phyloP scores from a whole-genome alignment of 2,329 filamentous ascomycete genomes.

The Elsinoe arachidis region DNA sequence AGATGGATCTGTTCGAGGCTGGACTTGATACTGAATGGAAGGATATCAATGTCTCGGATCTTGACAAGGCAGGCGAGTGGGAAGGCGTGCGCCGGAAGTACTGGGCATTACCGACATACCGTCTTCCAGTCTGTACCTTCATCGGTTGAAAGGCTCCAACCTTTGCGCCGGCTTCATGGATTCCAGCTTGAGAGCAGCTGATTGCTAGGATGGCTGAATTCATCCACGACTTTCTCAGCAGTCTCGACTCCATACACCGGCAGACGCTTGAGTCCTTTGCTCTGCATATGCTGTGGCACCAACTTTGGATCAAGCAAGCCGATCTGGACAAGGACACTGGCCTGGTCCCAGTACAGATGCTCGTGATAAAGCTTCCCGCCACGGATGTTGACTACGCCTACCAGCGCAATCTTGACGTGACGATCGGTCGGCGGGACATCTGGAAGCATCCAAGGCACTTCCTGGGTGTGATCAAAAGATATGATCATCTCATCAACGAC shows the following conservation, averaged over 20 bases:
- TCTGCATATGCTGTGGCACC: constrained; percentile 32
- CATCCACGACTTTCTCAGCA: constrained; percentile 35
- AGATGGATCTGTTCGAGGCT: constrained; percentile 82
- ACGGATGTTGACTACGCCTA: constrained; percentile 47
- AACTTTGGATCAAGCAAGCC: constrained; percentile 48
- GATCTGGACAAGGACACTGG: constrained; percentile 48
- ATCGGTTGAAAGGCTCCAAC: constrained; percentile 45
- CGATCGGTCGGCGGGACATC: constrained; percentile 48
- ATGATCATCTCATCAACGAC: constrained; percentile 52
- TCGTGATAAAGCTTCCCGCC: constrained; percentile 47
- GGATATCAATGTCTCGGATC: constrained; percentile 62
- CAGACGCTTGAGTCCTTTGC: constrained; percentile 29
- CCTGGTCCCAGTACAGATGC: constrained; percentile 54
- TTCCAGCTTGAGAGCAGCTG: constrained; percentile 30
- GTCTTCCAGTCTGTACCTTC: constrained; percentile 65
- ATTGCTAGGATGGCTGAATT: constrained; percentile 34
- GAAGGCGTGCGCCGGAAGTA: constrained; percentile 79
- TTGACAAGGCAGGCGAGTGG: constrained; percentile 71
- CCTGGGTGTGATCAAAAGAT: constrained; percentile 47
- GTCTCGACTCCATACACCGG: constrained; percentile 34
- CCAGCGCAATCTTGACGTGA: constrained; percentile 47
- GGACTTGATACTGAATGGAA: constrained; percentile 86
- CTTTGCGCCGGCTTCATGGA: constrained; percentile 12
- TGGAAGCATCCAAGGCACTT: constrained; percentile 51
- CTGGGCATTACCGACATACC: constrained; percentile 76